These are phyloP conservation scores for Blastocystis sp. DNA, from an alignment of 352 stramenopile genomes.

Conservation along the genomic window DNA sequence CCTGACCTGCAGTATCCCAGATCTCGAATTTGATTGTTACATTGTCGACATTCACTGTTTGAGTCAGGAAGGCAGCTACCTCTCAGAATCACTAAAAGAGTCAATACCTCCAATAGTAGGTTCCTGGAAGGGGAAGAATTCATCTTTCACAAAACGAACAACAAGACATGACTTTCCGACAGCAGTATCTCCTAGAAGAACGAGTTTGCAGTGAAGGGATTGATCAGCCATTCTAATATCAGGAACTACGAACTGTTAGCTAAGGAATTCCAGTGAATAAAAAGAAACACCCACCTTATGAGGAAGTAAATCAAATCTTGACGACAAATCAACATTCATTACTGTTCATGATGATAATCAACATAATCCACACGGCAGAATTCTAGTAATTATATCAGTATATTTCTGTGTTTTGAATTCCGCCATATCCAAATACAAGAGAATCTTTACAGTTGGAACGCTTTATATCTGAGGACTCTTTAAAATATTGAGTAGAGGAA, in stretches of 20 bases:
- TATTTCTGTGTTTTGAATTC: slow-evolving; percentile 10
- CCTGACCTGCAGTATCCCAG: slow-evolving; percentile 93
- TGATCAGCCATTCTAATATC: slow-evolving; percentile 55
- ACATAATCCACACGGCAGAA: not conserved
- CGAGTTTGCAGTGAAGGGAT: slow-evolving; percentile 90
- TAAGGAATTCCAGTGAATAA: not conserved
- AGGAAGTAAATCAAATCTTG: too few species aligned
- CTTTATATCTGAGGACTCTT: too few species aligned
- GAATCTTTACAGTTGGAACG: too few species aligned
- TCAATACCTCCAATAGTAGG: slow-evolving; percentile 79
- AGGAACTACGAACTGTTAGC: not conserved
- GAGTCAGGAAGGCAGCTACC: slow-evolving; percentile 89
- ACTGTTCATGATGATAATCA: not conserved
- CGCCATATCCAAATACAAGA: not conserved
- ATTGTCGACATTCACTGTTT: slow-evolving; percentile 93
- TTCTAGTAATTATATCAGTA: not conserved
- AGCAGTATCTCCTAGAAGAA: slow-evolving; percentile 95
- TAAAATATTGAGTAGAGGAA: too few species aligned
- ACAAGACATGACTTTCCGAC: slow-evolving; percentile 99
- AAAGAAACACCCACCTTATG: not conserved
- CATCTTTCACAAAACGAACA: slow-evolving; percentile 94
- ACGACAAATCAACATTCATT: not conserved
- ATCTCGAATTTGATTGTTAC: slow-evolving; percentile 99
- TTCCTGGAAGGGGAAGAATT: slow-evolving; percentile 99
- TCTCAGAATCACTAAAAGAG: not conserved